Conservation (phyloP, 2,329 filamentous ascomycete genomes). For the Fusarium gaditjirri region DNA sequence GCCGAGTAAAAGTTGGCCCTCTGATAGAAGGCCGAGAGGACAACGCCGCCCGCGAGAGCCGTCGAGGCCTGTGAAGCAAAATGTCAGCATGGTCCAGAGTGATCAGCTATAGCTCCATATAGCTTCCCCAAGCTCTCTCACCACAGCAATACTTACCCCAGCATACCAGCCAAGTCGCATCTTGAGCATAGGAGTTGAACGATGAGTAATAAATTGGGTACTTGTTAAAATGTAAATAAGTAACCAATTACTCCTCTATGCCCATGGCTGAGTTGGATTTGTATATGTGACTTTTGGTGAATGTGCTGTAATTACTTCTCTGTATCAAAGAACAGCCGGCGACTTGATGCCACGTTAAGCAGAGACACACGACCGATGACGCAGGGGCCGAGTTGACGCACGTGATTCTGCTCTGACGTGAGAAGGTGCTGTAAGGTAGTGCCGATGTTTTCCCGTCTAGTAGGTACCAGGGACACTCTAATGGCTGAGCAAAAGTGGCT, state of each 20-base stretch:
- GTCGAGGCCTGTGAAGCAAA: constrained; percentile 73
- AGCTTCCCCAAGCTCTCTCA: constrained; percentile 39
- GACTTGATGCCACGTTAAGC: constrained; percentile 47
- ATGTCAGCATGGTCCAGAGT: constrained; percentile 34
- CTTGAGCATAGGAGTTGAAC: constrained; percentile 49
- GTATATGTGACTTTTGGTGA: constrained; percentile 11
- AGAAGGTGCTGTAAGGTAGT: background rate
- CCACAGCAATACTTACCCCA: constrained; percentile 59
- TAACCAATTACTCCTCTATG: constrained; percentile 36
- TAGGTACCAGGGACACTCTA: background rate
- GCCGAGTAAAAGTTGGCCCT: constrained; percentile 98
- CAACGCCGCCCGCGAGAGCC: constrained; percentile 83
- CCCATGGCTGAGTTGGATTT: constrained; percentile 34
- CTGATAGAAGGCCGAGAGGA: constrained; percentile 92
- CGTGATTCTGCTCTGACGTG: constrained; percentile 35
- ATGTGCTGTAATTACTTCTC: constrained; percentile 14
- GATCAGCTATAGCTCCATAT: constrained; percentile 38
- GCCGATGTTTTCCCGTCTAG: constrained; percentile 32
- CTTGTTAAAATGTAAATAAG: constrained; percentile 17
- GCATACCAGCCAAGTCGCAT: constrained; percentile 71
- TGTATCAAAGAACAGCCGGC: constrained; percentile 20
- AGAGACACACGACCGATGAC: constrained; percentile 43
- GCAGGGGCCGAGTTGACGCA: constrained; percentile 35
- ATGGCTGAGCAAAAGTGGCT: background rate
- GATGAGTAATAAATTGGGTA: constrained; percentile 16